Evolutionary conservation across 2,329 filamentous ascomycete species (phyloP).

Genomic region (Apiospora pterosperma): DNA sequence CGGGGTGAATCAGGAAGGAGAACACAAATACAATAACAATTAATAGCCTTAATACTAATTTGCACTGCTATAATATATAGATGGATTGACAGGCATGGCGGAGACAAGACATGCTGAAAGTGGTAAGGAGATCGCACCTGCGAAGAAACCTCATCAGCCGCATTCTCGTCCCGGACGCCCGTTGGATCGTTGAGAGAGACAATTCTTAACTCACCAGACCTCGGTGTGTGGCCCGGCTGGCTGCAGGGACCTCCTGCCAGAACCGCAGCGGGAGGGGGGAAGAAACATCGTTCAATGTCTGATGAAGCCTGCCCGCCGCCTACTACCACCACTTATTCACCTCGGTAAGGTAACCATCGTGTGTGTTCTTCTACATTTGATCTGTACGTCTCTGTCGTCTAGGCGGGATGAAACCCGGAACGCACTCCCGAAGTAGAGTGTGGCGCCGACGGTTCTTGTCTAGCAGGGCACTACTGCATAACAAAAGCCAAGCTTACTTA

Average conservation of each 20-base stretch:
- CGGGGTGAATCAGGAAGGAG: background rate
- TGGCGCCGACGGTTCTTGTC: background rate
- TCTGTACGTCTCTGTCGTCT: background rate
- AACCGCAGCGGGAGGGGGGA: background rate
- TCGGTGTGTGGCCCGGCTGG: background rate
- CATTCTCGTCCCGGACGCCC: background rate
- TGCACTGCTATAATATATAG: background rate
- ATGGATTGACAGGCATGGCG: background rate
- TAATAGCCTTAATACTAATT: background rate
- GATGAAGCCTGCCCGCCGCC: background rate
- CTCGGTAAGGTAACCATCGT: background rate
- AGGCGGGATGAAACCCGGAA: too few species aligned
- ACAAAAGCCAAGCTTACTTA: background rate
- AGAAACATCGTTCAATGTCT: background rate
- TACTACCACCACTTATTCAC: too few species aligned
- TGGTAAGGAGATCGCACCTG: background rate
- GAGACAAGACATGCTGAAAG: background rate
- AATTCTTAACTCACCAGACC: background rate
- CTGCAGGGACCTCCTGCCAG: background rate
- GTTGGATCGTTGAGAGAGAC: background rate
- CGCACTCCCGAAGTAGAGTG: background rate
- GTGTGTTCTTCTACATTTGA: conserved; percentile 1
- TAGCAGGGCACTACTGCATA: background rate
- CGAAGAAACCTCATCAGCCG: background rate
- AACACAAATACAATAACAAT: background rate